These are phyloP conservation scores for Penicillium griseofulvum DNA, from an alignment of 2,329 filamentous ascomycete genomes.

Conservation along the genomic window DNA sequence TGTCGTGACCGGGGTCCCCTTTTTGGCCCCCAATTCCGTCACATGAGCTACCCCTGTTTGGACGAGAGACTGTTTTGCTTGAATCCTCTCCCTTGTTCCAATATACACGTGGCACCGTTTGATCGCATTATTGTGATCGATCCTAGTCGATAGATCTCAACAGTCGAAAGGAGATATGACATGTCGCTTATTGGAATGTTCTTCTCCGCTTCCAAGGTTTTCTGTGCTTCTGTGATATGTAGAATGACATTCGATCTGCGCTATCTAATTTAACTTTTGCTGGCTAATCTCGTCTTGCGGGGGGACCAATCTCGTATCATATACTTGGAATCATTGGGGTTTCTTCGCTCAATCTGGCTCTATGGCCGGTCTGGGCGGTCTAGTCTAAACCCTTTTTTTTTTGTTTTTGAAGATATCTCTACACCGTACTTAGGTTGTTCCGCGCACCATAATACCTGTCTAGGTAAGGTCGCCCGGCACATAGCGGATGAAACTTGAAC, in stretches of 20 bases:
- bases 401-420: neutral
- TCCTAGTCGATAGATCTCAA: slow-evolving; percentile 6
- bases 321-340: neutral
- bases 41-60: neutral
- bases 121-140: slow-evolving; percentile 1
- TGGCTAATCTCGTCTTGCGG: neutral
- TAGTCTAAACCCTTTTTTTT: neutral
- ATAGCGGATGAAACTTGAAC: slow-evolving; percentile 13
- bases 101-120: slow-evolving; percentile 7
- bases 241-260: slow-evolving; percentile 2
- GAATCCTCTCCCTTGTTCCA: neutral
- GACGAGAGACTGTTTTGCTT: neutral
- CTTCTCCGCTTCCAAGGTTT: neutral
- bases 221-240: neutral
- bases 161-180: neutral
- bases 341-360: slow-evolving; percentile 5
- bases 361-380: neutral
- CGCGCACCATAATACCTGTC: neutral
- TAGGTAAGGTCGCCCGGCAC: slow-evolving; percentile 2
- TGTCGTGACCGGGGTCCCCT: neutral
- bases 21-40: neutral
- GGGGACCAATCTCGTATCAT: slow-evolving; percentile 1
- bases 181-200: slow-evolving; percentile 1
- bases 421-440: neutral
- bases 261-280: slow-evolving; percentile 3